Conservation (phyloP, 2,329 filamentous ascomycete genomes). For the Alternaria conjuncta region DNA sequence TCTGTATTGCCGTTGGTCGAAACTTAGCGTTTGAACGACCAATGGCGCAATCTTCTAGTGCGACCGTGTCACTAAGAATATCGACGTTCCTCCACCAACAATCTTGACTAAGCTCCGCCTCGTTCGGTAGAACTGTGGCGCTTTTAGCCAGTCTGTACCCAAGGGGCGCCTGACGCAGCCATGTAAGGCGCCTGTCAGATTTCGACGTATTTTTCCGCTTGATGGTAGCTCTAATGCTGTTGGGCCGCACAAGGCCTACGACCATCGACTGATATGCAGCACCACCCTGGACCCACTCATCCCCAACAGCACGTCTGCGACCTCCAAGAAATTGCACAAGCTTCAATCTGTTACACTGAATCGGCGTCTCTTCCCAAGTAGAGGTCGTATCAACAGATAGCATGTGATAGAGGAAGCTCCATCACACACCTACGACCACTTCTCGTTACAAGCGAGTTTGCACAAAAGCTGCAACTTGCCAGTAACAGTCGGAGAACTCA, state of each 20-base stretch:
- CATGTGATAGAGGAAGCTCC: background rate
- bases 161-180: slow-evolving; percentile 9
- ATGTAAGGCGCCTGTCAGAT: slow-evolving; percentile 22
- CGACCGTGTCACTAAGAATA: slow-evolving; percentile 9
- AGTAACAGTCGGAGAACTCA: background rate
- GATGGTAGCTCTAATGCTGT: background rate
- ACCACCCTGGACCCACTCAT: background rate
- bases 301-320: background rate
- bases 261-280: background rate
- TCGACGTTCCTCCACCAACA: slow-evolving; percentile 1
- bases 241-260: slow-evolving; percentile 5
- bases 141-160: slow-evolving; percentile 12
- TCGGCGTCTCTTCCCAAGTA: background rate
- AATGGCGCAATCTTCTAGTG: slow-evolving; percentile 6
- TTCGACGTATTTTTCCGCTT: slow-evolving; percentile 4
- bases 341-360: background rate
- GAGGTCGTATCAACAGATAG: background rate
- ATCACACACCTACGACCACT: slow-evolving; percentile 24
- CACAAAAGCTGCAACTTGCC: slow-evolving; percentile 10
- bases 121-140: slow-evolving; percentile 26
- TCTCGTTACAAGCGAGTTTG: slow-evolving; percentile 14
- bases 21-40: background rate
- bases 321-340: background rate
- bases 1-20: slow-evolving; percentile 2
- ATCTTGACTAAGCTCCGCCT: background rate